Base-by-base conservation (phyloP, 768 basidiomycete species). In the Pisolithus sp. region DNA sequence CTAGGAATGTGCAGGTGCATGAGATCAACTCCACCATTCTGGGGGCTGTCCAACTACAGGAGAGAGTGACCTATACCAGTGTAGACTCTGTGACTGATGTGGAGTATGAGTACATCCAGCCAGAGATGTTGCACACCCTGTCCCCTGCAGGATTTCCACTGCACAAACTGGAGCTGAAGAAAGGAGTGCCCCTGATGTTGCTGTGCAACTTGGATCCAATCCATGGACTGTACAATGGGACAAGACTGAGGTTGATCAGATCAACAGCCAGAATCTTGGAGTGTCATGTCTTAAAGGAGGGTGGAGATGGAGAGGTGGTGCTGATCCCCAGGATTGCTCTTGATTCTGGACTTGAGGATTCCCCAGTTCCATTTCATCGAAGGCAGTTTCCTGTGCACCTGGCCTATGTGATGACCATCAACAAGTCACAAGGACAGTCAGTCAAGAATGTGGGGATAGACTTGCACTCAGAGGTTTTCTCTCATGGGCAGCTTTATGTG, bases 371-470 rank as follows among this genome's bases (percentile, higher is more conserved):
- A 5, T 53, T 71, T 15, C 42, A 18, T 9, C 57, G 62, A 4
- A 43, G 57, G 0, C 68, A 67, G 43, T 63, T 65, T 28, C 64
- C 70, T 36, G 55, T 73, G 13, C 51, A 58, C 10, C 61, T 73
- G 5, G 70, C 70, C 6, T 71, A 68, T 65, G 65, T 64, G 0
- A 70, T 73, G 66, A 64, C 69, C 0, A 69, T 72, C 56, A 71
- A 73, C 61, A 73, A 73, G 37, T 52, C 64, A 12, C 69, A 73
- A 63, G 73, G 72, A 1, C 72, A 73, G 42, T 66, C 62, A 7
- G 53, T 70, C 1, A 58, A 57, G 39, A 41, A 57, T 58, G 66
- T 71, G 48, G 68, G 69, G 1, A 23, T 71, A 0, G 64, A 73
- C 38, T 54, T 73, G 8, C 48, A 59, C 0, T 40, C 43, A 2